Conservation (phyloP, 768 basidiomycete species). For the Tulasnella sp. region DNA sequence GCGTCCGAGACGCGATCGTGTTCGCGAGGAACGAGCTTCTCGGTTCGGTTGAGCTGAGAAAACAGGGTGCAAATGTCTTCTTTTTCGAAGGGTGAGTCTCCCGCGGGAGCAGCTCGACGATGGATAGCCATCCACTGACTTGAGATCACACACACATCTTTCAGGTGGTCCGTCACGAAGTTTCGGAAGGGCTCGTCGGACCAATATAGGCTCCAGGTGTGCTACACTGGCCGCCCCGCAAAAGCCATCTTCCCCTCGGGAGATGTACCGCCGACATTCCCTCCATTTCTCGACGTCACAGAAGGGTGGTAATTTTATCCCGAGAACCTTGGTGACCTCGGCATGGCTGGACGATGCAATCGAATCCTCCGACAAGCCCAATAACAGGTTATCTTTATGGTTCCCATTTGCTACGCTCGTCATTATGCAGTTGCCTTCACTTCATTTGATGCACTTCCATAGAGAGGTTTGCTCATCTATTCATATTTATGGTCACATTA, state of each 20-base stretch:
- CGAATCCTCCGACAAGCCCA: background rate
- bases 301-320: background rate
- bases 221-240: conserved; percentile 26
- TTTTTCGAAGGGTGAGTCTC: conserved; percentile 28
- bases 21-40: conserved; percentile 26
- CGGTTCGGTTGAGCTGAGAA: background rate
- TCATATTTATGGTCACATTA: background rate
- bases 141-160: background rate
- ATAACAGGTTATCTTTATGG: no score
- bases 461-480: background rate
- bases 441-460: background rate
- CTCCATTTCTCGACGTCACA: conserved; percentile 20
- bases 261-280: background rate
- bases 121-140: background rate
- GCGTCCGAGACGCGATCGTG: conserved; percentile 20
- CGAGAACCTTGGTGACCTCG: background rate
- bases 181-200: conserved; percentile 22
- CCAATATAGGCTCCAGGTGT: conserved; percentile 21
- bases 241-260: conserved; percentile 8
- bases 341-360: background rate
- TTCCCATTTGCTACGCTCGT: no score
- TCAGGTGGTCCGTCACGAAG: conserved; percentile 26
- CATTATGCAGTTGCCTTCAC: no score
- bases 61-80: conserved; percentile 19
- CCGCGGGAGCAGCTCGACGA: background rate